Base-by-base conservation (phyloP, 2,329 filamentous ascomycete species). In the Trichophyton rubrum region DNA sequence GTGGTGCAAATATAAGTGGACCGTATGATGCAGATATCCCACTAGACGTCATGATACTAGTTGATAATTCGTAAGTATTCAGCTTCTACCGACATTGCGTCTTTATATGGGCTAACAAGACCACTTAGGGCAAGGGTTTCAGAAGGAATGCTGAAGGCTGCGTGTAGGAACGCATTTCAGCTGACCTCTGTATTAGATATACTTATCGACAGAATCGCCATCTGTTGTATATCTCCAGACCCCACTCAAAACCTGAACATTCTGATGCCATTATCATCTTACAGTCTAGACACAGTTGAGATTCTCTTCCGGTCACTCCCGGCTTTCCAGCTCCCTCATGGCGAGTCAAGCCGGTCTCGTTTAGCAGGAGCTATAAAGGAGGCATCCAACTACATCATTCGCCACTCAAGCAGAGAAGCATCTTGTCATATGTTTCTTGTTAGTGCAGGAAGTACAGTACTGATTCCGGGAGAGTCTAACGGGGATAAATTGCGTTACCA, bases 391-490 rank as follows among this genome's bases (percentile, higher is more conserved):
- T 62, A 69, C 4, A 67, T 73, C n/a, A 41, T 65, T 15, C 56
- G 61, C 9, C 57, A 60, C 15, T 65, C 63, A n/a, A 62, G 66
- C 15, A 64, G 67, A 35, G 57, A 64, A 17, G 67, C 70, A 1
- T 68, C 68, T 45, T 67, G 71, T 20, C 72, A 74, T 63, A 59
- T 73, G 35, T 70, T 74, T 57, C 63, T 73, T 9, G 51, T 74
- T 27, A 72, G 72, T 27, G 61, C 67, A 3, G 63, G 63, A 8
- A 60, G 65, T 4, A 64, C 61, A 40, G 62, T 62, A 6, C 62
- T 64, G 13, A 59, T 70, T 8, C 60, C 61, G 6, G 62, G 68
- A n/a, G 64, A 67, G 40, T 60, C 59, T 30, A 63, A 66, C 13
- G 63, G 69, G 40, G 63, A 64, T 3, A 65, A 64, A 8, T 63